Evolutionary conservation across 768 basidiomycete species (phyloP).

Genomic region (Xerocomus spinulosus): DNA sequence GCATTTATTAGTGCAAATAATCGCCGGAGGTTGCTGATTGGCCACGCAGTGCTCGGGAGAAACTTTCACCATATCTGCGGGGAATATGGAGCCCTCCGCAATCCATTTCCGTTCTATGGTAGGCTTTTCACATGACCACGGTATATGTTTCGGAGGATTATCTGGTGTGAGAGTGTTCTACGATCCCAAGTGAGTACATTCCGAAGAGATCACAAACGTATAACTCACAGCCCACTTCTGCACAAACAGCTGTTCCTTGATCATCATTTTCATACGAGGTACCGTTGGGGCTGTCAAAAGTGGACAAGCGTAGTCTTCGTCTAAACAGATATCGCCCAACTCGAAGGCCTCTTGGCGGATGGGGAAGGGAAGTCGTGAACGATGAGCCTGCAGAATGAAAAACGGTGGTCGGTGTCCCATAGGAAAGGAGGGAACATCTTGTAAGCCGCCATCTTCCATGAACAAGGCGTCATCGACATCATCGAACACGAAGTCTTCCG

Average conservation of each 20-base stretch:
- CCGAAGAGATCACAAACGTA: neutral
- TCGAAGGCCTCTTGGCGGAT: conserved; percentile 19
- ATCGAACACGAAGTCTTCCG: conserved; percentile 17
- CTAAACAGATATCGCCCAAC: conserved; percentile 14
- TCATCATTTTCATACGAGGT: conserved; percentile 34
- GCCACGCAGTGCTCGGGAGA: conserved; percentile 1
- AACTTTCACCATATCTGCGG: conserved; percentile 12
- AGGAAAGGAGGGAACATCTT: conserved; percentile 32
- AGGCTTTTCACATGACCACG: conserved; percentile 26
- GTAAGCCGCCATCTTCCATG: conserved; percentile 13
- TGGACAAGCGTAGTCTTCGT: conserved; percentile 12
- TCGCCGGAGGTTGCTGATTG: neutral
- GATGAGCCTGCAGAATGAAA: conserved; percentile 25
- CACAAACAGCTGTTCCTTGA: conserved; percentile 33
- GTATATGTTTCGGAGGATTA: conserved; percentile 26
- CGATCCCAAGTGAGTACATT: conserved; percentile 6
- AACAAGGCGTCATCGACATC: conserved; percentile 7
- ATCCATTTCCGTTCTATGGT: conserved; percentile 24
- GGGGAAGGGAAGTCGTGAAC: conserved; percentile 21
- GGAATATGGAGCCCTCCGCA: conserved; percentile 29
- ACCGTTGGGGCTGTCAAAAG: conserved; percentile 30
- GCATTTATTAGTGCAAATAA: neutral
- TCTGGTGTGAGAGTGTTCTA: conserved; percentile 19
- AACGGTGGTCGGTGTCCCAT: conserved; percentile 21
- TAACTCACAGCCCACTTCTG: conserved; percentile 33